Conservation (phyloP, 805 yeast genomes). For the Brettanomyces custersianus region DNA sequence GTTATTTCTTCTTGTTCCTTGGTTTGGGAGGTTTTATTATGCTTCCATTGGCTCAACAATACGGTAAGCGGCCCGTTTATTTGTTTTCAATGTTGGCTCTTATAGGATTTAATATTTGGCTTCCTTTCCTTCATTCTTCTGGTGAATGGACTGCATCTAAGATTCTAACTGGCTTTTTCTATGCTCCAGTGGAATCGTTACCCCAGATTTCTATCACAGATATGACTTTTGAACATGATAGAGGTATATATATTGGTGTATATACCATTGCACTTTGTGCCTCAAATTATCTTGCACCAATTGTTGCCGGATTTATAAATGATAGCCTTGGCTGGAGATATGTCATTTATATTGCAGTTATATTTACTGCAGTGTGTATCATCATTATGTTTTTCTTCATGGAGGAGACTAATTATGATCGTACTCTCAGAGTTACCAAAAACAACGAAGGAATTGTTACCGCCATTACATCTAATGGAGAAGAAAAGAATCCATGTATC, state of each 20-base stretch:
- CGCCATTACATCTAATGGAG: conserved; percentile 15
- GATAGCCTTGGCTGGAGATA: conserved; percentile 43
- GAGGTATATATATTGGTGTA: conserved; percentile 36
- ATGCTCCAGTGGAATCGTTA: conserved; percentile 35
- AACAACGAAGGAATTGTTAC: conserved; percentile 16
- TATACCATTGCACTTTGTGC: conserved; percentile 47
- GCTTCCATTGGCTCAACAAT: conserved; percentile 30
- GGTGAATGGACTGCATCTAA: conserved; percentile 26
- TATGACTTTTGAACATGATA: conserved; percentile 42
- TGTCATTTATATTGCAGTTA: conserved; percentile 41
- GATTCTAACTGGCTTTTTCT: conserved; percentile 23
- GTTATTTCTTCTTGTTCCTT: conserved; percentile 31
- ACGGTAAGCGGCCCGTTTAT: conserved; percentile 30
- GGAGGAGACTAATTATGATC: conserved; percentile 48
- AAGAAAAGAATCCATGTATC: conserved; percentile 4
- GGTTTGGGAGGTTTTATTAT: conserved; percentile 29
- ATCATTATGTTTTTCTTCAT: conserved; percentile 33
- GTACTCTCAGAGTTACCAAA: conserved; percentile 18
- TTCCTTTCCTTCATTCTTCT: conserved; percentile 22
- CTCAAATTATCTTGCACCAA: conserved; percentile 49
- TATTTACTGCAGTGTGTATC: conserved; percentile 34
- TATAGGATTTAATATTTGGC: conserved; percentile 24
- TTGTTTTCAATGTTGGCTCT: conserved; percentile 24
- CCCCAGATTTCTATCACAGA: conserved; percentile 43
- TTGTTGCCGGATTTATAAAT: conserved; percentile 49